Evolutionary conservation across 2,329 filamentous ascomycete genomes (phyloP), one percentile per base, ranked within the genome.

Genomic region (Fusarium tuaranense): DNA sequence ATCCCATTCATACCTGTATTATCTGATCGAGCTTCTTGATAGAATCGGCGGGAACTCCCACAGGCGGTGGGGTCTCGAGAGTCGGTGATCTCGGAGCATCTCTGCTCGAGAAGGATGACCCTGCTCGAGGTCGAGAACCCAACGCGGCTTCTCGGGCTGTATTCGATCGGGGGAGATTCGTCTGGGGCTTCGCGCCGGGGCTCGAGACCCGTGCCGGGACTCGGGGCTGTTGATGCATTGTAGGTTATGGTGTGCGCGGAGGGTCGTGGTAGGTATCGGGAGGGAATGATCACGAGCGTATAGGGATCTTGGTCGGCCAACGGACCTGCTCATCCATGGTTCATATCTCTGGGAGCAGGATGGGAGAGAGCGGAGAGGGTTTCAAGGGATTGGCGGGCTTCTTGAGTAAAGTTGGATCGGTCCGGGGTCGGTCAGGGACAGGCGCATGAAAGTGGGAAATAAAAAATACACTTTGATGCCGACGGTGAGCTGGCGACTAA

Each of bases 191-290:
- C 78, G 89, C 91, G 78, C 92, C 92, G 72, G 94, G 92, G 72
- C 94, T 95, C 71, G 92, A 89, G 79, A 91, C 89, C 82, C 92
- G 89, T 75, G 93, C 92, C 76, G 93, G 90, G 72, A 92, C 90
- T 78, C 95, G 92, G 78, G 94, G 92, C 85, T 95, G 94, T 85
- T 97, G 95, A 90, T 98, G 95, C 95, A 98, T 98, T 62, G 59
- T 78, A 72, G 51, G 41, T 68, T 53, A 38, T 70, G 60, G 65
- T 72, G 64, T 63, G 59, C 67, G 65, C 62, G 61, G 60, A 65
- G 46, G 58, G 60, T 62, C 46, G 65, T 48, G 48, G 67, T 51
- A 66, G 57, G 68, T 55, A 57, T 68, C 65, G 68, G 68, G 63
- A 69, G 38, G 63, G 41, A 66, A 68, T 71, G 77, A 77, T 82